Percentiles rank a stretch among this genome's conserved stretches.
phyloP scores from a whole-genome alignment of 768 basidiomycete species.

The Auriscalpium orientale region DNA sequence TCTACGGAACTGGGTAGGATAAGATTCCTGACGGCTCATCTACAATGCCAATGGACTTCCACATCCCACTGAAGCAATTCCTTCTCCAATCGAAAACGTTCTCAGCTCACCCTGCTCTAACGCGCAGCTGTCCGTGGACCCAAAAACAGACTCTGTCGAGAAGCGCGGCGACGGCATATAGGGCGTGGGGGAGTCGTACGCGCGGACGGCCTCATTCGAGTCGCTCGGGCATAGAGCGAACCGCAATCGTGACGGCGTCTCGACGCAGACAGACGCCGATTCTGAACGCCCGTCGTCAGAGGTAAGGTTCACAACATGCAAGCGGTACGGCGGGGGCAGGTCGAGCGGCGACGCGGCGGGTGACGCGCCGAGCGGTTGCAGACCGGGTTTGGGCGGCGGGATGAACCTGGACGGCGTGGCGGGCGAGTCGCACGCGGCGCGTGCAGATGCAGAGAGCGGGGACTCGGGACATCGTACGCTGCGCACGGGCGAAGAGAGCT shows the following conservation, averaged over 20 bases:
- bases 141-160: slow-evolving; percentile 8
- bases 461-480: background rate
- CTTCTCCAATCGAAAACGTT: too few relatives aligned
- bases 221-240: slow-evolving; percentile 1
- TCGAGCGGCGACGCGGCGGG: background rate
- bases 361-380: background rate
- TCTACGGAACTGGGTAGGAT: too few relatives aligned
- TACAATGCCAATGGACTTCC: background rate
- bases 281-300: background rate
- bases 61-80: too few relatives aligned
- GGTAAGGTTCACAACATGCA: slow-evolving; percentile 1
- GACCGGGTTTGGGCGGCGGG: background rate
- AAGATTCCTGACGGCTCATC: too few relatives aligned
- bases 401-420: background rate
- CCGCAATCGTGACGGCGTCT: background rate
- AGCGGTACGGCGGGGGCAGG: slow-evolving; percentile 8
- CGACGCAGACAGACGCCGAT: background rate
- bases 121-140: slow-evolving; percentile 4
- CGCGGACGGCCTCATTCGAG: slow-evolving; percentile 12
- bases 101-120: background rate
- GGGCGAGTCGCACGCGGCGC: background rate
- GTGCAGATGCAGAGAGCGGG: background rate
- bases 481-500: background rate
- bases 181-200: slow-evolving; percentile 13
- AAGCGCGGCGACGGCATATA: slow-evolving; percentile 4